Evolutionary conservation across 805 yeast species (phyloP).

Genomic region (Ogataea minuta): DNA sequence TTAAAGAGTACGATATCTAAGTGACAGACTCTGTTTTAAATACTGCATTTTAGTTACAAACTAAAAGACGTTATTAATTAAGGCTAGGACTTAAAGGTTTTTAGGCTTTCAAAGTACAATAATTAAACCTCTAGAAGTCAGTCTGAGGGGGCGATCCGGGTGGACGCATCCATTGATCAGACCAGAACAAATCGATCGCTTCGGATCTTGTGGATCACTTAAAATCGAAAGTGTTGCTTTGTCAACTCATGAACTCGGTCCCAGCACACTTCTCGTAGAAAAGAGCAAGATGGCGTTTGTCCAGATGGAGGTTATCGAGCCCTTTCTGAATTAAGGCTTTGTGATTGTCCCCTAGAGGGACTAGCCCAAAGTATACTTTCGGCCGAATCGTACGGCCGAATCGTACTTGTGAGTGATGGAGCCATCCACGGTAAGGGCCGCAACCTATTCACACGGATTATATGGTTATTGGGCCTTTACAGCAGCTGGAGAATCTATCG

Average conservation of each 20-base stretch:
- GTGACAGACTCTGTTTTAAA: neutral
- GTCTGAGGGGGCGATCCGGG: conserved; percentile 45
- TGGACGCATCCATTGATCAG: conserved; percentile 30
- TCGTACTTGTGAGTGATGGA: too few species aligned
- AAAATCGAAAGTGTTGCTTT: conserved; percentile 60
- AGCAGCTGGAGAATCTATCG: too few species aligned
- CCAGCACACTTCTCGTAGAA: conserved; percentile 46
- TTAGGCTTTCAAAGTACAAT: conserved; percentile 54
- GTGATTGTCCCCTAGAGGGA: conserved; percentile 61
- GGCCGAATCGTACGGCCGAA: too few species aligned
- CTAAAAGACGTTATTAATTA: conserved; percentile 42
- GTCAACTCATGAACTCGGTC: conserved; percentile 44
- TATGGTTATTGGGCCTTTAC: too few species aligned
- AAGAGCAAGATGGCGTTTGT: conserved; percentile 71
- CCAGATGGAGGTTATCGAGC: conserved; percentile 82
- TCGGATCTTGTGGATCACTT: conserved; percentile 52
- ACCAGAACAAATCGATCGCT: conserved; percentile 13
- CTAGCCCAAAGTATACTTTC: too few species aligned
- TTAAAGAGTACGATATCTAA: neutral
- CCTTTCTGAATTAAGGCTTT: conserved; percentile 61
- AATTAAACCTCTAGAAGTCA: conserved; percentile 43
- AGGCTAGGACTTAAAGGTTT: conserved; percentile 56
- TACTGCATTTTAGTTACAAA: neutral
- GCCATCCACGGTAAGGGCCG: too few species aligned
- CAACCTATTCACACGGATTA: too few species aligned